Evolutionary conservation across 1,284 basidiomycete genomes (phyloP), one percentile per base, ranked within the genome.

Genomic region (Erythrobasidium hasegawianum): DNA sequence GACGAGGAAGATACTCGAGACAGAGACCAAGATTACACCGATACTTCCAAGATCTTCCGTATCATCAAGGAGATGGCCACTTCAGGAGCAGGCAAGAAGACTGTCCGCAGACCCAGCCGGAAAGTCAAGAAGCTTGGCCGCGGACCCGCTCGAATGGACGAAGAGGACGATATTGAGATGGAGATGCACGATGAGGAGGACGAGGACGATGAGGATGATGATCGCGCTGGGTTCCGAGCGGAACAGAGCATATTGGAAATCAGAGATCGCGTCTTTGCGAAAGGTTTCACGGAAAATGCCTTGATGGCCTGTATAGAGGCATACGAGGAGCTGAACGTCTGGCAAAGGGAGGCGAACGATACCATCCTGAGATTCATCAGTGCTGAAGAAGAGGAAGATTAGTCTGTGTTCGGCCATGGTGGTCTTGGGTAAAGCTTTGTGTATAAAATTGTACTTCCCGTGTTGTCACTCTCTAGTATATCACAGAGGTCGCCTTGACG

Each of bases 281-380:
- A 86, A 73, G 92, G 93, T 7, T 95, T 88, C 78, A 96, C 90
- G 11, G 94, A 97, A 77, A 85, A 83, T 5, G 87, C 92, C 77
- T 81, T 97, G 29, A 90, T 87, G 47, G 54, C 58, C 22, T 69
- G 68, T 56, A 53, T 69, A 38, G 53, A 67, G 10, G 65, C 61
- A 50, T 69, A 69, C 45, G 65, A 66, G 38, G 65, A 69, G 22
- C 50, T 69, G 7, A 65, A 69, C 33, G 57, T 69, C 22, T 69
- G 68, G 68, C 68, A 69, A 45, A 50, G 38, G 16, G 64, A 69
- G 33, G 62, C 50, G 11, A 61, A 67, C 33, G 59, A 52, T 14
- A 60, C 64, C 22, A 24, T 67, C 33, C 45, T 67, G 39, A 39
- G 62, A 27, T 65, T 65, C 45, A 47, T 65, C 56, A 65, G 38